phyloP scores from a whole-genome alignment of 1,284 basidiomycete species.

The Ganoderma resinaceum region DNA sequence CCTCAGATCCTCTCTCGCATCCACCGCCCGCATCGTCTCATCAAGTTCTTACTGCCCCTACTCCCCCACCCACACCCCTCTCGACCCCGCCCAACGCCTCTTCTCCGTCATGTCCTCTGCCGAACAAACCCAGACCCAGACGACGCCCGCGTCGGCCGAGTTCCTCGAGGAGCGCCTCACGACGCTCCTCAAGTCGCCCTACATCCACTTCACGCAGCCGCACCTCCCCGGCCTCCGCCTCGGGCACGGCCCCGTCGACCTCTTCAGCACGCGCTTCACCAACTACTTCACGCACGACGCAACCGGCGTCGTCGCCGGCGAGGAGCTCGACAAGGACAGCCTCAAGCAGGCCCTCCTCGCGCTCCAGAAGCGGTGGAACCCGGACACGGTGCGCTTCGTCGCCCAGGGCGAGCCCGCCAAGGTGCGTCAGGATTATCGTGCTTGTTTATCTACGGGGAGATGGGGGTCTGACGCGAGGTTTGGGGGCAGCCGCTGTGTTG shows the following conservation, averaged over 20 bases:
- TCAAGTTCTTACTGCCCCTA: not conserved
- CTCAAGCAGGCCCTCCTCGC: constrained; percentile 37
- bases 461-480: not conserved
- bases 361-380: constrained; percentile 39
- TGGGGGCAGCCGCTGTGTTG: constrained; percentile 25
- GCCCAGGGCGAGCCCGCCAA: constrained; percentile 17
- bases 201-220: constrained; percentile 40
- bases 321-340: constrained; percentile 36
- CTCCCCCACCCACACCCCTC: not conserved
- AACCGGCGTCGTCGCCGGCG: constrained; percentile 34
- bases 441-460: no score
- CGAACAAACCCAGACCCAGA: not conserved
- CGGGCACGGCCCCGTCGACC: constrained; percentile 41
- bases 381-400: constrained; percentile 31
- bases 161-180: constrained; percentile 39
- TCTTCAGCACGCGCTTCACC: constrained; percentile 41
- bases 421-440: not conserved
- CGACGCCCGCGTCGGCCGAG: constrained; percentile 28
- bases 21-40: not conserved
- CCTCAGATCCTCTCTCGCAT: not conserved
- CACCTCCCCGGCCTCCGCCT: constrained; percentile 30
- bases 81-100: not conserved
- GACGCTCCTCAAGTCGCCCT: constrained; percentile 38
- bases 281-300: constrained; percentile 39
- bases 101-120: constrained; percentile 25